phyloP scores from a whole-genome alignment of 805 yeast species.

The Nakazawaea ishiwadae region DNA sequence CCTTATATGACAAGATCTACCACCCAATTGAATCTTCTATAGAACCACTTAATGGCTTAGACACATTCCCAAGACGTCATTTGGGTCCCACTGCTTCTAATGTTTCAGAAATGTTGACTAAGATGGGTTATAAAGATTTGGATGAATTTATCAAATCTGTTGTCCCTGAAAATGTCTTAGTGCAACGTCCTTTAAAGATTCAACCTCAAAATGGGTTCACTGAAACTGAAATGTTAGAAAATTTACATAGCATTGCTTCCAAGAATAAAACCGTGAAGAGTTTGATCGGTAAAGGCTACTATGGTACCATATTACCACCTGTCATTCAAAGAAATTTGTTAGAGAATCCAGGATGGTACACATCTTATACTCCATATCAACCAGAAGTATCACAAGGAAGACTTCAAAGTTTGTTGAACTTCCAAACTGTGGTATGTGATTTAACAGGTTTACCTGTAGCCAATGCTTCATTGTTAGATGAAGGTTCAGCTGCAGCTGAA shows the following conservation, averaged over 20 bases:
- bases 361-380: constrained; percentile 97
- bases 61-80: constrained; percentile 87
- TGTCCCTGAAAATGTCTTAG: constrained; percentile 72
- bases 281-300: constrained; percentile 91
- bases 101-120: constrained; percentile 58
- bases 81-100: constrained; percentile 73
- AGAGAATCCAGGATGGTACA: constrained; percentile 97
- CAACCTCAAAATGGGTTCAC: constrained; percentile 71
- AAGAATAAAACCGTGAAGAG: constrained; percentile 72
- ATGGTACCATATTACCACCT: constrained; percentile 84
- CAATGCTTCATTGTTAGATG: constrained; percentile 91
- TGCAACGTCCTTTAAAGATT: constrained; percentile 61
- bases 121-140: constrained; percentile 62
- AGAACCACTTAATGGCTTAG: constrained; percentile 36
- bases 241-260: constrained; percentile 62
- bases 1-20: constrained; percentile 42
- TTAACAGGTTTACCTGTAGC: constrained; percentile 94
- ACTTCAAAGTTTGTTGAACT: constrained; percentile 82
- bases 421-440: constrained; percentile 87
- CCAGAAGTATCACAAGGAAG: constrained; percentile 98
- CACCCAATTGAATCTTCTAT: constrained; percentile 27
- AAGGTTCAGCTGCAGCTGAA: constrained; percentile 97
- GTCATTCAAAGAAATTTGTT: constrained; percentile 89
- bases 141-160: constrained; percentile 67
- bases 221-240: constrained; percentile 74